phyloP scores from a whole-genome alignment of 2,329 filamentous ascomycete genomes.

The Alternaria alternata region DNA sequence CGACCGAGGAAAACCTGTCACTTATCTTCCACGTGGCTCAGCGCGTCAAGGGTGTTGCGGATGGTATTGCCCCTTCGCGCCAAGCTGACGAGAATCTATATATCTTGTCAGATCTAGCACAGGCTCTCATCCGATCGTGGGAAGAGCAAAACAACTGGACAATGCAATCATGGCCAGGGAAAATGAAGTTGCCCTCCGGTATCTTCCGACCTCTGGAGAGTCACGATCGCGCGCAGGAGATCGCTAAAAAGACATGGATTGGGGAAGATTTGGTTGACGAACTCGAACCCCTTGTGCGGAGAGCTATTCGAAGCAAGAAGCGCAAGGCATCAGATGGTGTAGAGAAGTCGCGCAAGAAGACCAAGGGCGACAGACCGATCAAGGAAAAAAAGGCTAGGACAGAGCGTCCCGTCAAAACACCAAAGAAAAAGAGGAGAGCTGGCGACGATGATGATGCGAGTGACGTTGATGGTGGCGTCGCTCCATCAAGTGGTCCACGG shows the following conservation, averaged over 20 bases:
- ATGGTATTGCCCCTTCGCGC: slow-evolving; percentile 71
- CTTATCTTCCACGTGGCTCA: slow-evolving; percentile 93
- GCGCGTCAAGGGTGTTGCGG: slow-evolving; percentile 86
- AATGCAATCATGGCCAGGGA: slow-evolving; percentile 82
- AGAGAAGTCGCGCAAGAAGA: slow-evolving; percentile 47
- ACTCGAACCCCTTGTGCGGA: slow-evolving; percentile 79
- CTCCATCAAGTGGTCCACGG: slow-evolving; percentile 52
- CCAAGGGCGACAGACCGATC: slow-evolving; percentile 36
- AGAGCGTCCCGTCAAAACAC: slow-evolving; percentile 47
- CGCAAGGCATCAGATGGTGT: slow-evolving; percentile 41
- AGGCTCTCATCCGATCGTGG: slow-evolving; percentile 82
- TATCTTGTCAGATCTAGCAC: slow-evolving; percentile 85
- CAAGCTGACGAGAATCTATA: slow-evolving; percentile 75
- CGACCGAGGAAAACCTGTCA: slow-evolving; percentile 85
- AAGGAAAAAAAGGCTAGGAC: slow-evolving; percentile 45
- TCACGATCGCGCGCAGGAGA: slow-evolving; percentile 81
- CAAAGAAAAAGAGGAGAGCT: slow-evolving; percentile 45
- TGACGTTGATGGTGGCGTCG: slow-evolving; percentile 29
- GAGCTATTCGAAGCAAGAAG: slow-evolving; percentile 68
- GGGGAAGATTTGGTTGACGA: slow-evolving; percentile 76
- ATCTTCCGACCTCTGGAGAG: slow-evolving; percentile 79
- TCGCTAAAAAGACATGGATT: slow-evolving; percentile 85
- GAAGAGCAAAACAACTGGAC: slow-evolving; percentile 86
- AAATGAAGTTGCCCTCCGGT: slow-evolving; percentile 79
- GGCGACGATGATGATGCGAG: slow-evolving; percentile 48